These are phyloP conservation scores for Solanum microdontum DNA, from an alignment of 257 asterid genomes.

Conservation along the genomic window DNA sequence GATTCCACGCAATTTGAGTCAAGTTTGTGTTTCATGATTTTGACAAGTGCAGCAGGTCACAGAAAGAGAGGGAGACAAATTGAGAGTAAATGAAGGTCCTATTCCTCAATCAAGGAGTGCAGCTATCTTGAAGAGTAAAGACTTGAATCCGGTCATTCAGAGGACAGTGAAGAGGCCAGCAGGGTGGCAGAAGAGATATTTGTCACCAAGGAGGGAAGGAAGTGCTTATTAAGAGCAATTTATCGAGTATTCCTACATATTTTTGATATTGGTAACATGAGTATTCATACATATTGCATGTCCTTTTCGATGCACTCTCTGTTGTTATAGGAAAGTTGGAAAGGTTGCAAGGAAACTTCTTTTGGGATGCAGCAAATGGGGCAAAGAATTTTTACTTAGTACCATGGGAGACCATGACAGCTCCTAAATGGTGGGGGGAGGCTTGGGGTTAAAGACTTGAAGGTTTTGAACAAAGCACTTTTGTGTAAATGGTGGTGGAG, in stretches of 20 bases:
- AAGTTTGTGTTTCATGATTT: neutral
- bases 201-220: neutral
- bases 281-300: neutral
- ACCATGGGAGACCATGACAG: neutral
- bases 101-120: neutral
- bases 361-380: neutral
- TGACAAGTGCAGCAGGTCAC: neutral
- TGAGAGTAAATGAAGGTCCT: neutral
- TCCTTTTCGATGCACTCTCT: neutral
- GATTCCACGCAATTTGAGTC: neutral
- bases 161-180: neutral
- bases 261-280: neutral
- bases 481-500: neutral
- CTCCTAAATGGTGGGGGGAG: neutral
- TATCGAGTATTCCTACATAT: neutral
- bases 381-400: neutral
- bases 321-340: neutral
- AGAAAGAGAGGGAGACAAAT: neutral
- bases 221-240: neutral
- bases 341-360: neutral
- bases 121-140: neutral
- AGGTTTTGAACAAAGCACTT: neutral
- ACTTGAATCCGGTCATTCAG: neutral
- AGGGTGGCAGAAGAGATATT: neutral
- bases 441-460: neutral